Percentiles rank a stretch among this genome's conserved stretches.
Conservation (phyloP, 2,329 filamentous ascomycete genomes). For the Graphilbum sp. region DNA sequence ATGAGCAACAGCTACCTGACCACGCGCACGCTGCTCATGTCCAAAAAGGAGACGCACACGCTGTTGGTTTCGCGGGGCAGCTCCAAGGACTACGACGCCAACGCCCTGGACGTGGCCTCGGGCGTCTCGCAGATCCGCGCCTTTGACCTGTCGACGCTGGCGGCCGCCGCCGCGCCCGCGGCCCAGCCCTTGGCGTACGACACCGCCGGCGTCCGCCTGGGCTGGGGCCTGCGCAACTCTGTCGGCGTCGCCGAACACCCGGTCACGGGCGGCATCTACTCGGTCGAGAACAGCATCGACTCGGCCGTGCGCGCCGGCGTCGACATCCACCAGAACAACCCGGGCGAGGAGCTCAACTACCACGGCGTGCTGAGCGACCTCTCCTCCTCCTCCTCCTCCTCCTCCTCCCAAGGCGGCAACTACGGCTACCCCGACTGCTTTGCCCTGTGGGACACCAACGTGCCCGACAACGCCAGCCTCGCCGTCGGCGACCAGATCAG, state of each 20-base stretch:
- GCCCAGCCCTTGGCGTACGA: constrained; percentile 23
- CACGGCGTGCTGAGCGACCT: constrained; percentile 39
- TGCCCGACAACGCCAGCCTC: constrained; percentile 25
- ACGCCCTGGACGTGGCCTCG: constrained; percentile 30
- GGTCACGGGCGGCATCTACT: constrained; percentile 13
- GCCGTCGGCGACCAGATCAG: constrained; percentile 34
- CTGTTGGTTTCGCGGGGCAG: constrained; percentile 53
- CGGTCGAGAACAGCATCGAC: constrained; percentile 11
- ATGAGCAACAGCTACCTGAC: constrained; percentile 44
- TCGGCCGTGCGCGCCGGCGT: constrained; percentile 33
- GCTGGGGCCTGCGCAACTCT: constrained; percentile 55
- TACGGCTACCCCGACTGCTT: constrained; percentile 60
- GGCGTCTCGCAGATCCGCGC: constrained; percentile 54
- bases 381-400: constrained; percentile 10
- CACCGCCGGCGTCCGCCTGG: constrained; percentile 27
- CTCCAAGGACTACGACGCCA: constrained; percentile 41
- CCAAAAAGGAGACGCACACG: constrained; percentile 20
- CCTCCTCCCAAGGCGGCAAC: constrained; percentile 27
- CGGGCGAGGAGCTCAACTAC: constrained; percentile 57
- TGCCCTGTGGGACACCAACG: constrained; percentile 42
- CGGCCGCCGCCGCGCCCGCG: constrained; percentile 2
- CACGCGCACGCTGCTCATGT: constrained; percentile 50
- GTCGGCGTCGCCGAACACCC: constrained; percentile 43
- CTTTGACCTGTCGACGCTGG: constrained; percentile 22
- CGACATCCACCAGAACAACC: constrained; percentile 50